Evolutionary conservation across 371 early-diverging fungal species (phyloP).

Genomic region (Apophysomyces elegans): DNA sequence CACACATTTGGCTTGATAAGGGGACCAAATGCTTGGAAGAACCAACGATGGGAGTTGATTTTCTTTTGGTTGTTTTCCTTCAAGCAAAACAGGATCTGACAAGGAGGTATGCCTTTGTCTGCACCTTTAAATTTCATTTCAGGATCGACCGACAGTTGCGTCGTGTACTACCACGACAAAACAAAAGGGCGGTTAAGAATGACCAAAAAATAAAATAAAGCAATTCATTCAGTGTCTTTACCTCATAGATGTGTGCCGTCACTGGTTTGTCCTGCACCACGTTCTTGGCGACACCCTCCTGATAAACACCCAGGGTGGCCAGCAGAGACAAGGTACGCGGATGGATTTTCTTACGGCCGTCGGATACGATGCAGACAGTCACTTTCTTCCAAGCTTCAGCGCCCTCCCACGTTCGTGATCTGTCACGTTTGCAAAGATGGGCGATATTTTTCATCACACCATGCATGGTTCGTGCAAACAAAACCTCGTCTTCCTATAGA

Average conservation of each 20-base stretch:
- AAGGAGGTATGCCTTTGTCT: constrained; percentile 80
- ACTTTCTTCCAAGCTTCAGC: constrained; percentile 92
- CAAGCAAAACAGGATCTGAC: constrained; percentile 91
- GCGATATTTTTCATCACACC: constrained; percentile 92
- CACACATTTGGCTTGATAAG: constrained; percentile 89
- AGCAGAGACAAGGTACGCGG: constrained; percentile 72
- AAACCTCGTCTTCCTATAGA: constrained; percentile 83
- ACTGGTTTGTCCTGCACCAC: constrained; percentile 68
- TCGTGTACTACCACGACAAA: constrained; percentile 71
- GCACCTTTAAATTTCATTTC: constrained; percentile 77
- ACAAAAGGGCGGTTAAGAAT: background rate
- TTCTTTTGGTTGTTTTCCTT: constrained; percentile 92
- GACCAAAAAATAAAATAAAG: constrained; percentile 3
- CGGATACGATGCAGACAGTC: constrained; percentile 87
- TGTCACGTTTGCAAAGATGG: constrained; percentile 81
- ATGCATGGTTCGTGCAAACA: constrained; percentile 91
- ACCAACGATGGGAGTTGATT: constrained; percentile 98
- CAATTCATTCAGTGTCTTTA: constrained; percentile 19
- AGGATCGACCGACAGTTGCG: constrained; percentile 81
- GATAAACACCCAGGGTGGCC: constrained; percentile 80
- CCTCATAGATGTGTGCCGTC: constrained; percentile 81
- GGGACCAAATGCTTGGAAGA: constrained; percentile 93
- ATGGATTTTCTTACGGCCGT: constrained; percentile 68
- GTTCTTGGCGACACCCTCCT: constrained; percentile 79
- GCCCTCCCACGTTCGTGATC: constrained; percentile 82